A percentile compares a stretch with the other conserved stretches of the same genome.
Conservation (phyloP, 2,329 filamentous ascomycete genomes). For the Talaromyces rugulosus region DNA sequence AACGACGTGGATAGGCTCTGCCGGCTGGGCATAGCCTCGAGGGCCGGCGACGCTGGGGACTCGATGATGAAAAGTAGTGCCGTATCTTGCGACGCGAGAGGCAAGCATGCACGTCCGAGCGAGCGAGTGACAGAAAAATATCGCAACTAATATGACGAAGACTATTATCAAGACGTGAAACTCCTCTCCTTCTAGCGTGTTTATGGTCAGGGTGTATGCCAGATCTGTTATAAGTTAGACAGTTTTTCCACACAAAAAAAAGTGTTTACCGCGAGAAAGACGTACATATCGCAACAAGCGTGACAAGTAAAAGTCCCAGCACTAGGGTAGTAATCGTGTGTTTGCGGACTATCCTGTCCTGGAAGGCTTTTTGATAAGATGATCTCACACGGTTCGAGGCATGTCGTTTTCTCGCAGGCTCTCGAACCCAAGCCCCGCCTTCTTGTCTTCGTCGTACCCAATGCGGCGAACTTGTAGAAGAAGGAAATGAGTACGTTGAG, state of each 20-base stretch:
- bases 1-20: conserved; percentile 70
- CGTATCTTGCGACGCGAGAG: conserved; percentile 38
- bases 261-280: conserved; percentile 16
- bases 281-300: conserved; percentile 64
- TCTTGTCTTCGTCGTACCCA: conserved; percentile 6
- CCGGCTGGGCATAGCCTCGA: conserved; percentile 65
- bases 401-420: conserved; percentile 5
- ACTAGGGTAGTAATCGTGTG: conserved; percentile 5
- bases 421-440: conserved; percentile 10
- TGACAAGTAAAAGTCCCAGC: conserved; percentile 59
- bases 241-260: neutral
- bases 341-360: conserved; percentile 16
- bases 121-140: conserved; percentile 77
- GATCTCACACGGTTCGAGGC: conserved; percentile 1
- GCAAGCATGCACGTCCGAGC: conserved; percentile 68
- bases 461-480: neutral
- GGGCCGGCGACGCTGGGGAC: conserved; percentile 51
- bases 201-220: conserved; percentile 64
- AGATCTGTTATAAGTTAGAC: conserved; percentile 54
- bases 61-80: conserved; percentile 27
- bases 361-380: conserved; percentile 13
- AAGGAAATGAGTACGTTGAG: neutral
- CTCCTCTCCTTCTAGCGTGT: conserved; percentile 61
- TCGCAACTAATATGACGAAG: conserved; percentile 66
- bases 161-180: conserved; percentile 78